phyloP scores from a whole-genome alignment of 495 filamentous ascomycete species.

The Penicillium silybi region DNA sequence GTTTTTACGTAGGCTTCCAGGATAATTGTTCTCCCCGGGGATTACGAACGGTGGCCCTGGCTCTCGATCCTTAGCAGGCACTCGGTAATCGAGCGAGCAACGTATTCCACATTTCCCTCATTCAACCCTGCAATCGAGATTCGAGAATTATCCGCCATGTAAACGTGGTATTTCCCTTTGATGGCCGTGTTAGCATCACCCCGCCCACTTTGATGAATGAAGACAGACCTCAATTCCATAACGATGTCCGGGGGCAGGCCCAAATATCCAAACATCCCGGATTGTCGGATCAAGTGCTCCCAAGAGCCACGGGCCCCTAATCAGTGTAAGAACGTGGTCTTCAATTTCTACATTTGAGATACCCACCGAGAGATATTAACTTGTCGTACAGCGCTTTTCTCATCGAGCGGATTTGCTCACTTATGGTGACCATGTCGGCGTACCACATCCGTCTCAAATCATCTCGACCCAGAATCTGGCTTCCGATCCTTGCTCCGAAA shows the following conservation, averaged over 20 bases:
- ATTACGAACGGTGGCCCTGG: too few relatives aligned
- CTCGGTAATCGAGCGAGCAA: constrained; percentile 20
- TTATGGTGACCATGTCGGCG: constrained; percentile 39
- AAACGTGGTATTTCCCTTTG: constrained; percentile 35
- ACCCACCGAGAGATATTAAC: constrained; percentile 17
- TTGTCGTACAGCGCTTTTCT: constrained; percentile 24
- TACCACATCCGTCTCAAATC: constrained; percentile 31
- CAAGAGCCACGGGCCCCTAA: constrained; percentile 31
- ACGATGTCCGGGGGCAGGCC: constrained; percentile 28
- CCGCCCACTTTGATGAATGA: background rate
- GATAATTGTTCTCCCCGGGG: too few relatives aligned
- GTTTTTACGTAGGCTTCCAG: too few relatives aligned
- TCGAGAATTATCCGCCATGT: constrained; percentile 35
- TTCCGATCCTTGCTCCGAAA: constrained; percentile 38
- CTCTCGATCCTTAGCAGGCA: background rate
- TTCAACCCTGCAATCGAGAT: constrained; percentile 42
- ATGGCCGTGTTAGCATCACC: background rate
- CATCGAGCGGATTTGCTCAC: constrained; percentile 33
- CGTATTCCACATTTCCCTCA: constrained; percentile 37
- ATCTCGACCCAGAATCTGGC: constrained; percentile 25
- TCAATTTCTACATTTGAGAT: background rate
- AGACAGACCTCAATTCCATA: background rate
- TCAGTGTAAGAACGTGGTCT: background rate
- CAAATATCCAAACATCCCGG: constrained; percentile 43
- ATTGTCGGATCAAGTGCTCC: constrained; percentile 33